phyloP scores from a whole-genome alignment of 345 rosid species.

The Conringia planisiliqua region DNA sequence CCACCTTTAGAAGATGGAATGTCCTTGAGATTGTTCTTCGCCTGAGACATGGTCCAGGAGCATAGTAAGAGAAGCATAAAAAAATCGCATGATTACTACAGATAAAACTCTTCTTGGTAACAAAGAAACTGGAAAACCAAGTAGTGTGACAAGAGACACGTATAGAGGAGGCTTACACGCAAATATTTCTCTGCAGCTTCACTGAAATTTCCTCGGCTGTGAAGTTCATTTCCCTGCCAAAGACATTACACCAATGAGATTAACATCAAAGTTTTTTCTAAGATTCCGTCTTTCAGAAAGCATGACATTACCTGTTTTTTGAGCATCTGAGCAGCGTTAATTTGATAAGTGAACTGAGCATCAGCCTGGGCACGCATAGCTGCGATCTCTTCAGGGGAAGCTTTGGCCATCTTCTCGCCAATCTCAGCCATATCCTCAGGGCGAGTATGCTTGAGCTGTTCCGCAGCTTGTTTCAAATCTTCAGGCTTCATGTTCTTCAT shows the following conservation, averaged over 20 bases:
- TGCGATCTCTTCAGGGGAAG: constrained; percentile 82
- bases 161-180: constrained; percentile 56
- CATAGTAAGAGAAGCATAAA: constrained; percentile 1
- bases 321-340: constrained; percentile 79
- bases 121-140: neutral
- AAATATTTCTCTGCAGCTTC: constrained; percentile 78
- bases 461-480: constrained; percentile 83
- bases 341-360: constrained; percentile 66
- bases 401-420: constrained; percentile 82
- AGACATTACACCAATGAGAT: neutral
- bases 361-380: constrained; percentile 71
- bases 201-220: constrained; percentile 64
- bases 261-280: too few relatives aligned
- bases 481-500: constrained; percentile 93
- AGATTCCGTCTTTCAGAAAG: neutral
- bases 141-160: constrained; percentile 1
- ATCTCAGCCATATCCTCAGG: constrained; percentile 93
- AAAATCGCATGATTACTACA: neutral
- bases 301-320: constrained; percentile 56
- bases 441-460: constrained; percentile 72
- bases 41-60: constrained; percentile 46
- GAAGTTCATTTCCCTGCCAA: constrained; percentile 85
- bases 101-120: neutral
- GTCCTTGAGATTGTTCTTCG: constrained; percentile 74
- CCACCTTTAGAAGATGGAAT: constrained; percentile 58